phyloP scores from a whole-genome alignment of 2,329 filamentous ascomycete species.

The Paraconiothyrium brasiliense region DNA sequence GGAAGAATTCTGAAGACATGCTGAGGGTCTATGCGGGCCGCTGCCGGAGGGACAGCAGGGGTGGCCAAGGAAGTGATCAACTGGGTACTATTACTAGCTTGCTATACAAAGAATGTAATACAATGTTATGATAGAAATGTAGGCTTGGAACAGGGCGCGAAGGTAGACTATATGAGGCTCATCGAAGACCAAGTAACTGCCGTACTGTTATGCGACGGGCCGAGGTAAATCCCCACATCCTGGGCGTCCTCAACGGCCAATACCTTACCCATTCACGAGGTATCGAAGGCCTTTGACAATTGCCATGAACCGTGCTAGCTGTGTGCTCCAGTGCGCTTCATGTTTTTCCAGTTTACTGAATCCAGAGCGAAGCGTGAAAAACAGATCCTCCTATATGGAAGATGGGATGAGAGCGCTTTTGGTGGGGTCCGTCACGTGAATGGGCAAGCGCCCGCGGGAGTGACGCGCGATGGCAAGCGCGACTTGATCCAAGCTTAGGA shows the following conservation, averaged over 20 bases:
- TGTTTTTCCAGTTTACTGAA: neutral
- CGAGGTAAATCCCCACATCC: slow-evolving; percentile 14
- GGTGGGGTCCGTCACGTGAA: slow-evolving; percentile 3
- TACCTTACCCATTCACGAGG: neutral
- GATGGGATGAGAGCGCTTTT: neutral
- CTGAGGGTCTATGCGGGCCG: slow-evolving; percentile 9
- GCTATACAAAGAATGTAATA: neutral
- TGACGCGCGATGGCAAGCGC: neutral
- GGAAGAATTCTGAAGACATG: slow-evolving; percentile 61
- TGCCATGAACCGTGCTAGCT: neutral
- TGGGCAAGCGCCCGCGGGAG: neutral
- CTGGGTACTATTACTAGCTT: neutral
- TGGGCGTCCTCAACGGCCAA: neutral
- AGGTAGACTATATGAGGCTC: slow-evolving; percentile 3
- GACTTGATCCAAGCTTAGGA: neutral
- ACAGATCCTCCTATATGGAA: neutral
- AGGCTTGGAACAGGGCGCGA: neutral
- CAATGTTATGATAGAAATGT: neutral
- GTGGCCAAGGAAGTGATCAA: neutral
- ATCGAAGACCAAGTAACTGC: slow-evolving; percentile 5
- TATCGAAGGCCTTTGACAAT: neutral
- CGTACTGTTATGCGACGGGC: slow-evolving; percentile 12
- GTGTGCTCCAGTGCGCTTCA: neutral
- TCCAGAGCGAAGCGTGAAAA: neutral
- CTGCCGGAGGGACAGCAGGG: neutral